These are phyloP conservation scores for Solanum bulbocastanum DNA, from an alignment of 257 asterid genomes.

Conservation along the genomic window DNA sequence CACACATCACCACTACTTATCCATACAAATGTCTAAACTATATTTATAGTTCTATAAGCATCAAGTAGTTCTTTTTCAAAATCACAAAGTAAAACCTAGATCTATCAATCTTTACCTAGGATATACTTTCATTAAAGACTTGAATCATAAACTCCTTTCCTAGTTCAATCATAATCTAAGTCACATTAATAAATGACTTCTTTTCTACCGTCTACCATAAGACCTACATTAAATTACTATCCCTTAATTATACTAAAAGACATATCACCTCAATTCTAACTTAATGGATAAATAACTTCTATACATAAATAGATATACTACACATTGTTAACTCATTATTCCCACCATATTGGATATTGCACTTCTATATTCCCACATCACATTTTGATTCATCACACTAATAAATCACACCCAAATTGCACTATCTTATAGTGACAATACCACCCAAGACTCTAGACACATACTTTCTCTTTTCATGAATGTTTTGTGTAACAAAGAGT, in stretches of 20 bases:
- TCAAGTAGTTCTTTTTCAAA: neutral
- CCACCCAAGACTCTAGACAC: neutral
- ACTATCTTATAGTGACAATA: neutral
- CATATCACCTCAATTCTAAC: neutral
- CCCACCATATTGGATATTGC: neutral
- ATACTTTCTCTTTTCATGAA: neutral
- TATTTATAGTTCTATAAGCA: neutral
- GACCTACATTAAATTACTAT: neutral
- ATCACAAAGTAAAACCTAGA: neutral
- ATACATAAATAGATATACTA: too few relatives aligned
- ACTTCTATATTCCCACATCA: neutral
- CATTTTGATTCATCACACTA: neutral
- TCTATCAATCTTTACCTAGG: neutral
- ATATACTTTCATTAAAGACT: neutral
- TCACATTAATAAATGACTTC: neutral
- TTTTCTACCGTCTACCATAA: neutral
- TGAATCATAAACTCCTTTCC: neutral
- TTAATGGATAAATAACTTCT: neutral
- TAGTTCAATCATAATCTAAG: neutral
- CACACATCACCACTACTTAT: neutral
- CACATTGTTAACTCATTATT: neutral
- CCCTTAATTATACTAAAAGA: neutral
- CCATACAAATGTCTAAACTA: too few relatives aligned
- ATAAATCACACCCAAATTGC: neutral
- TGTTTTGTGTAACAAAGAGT: neutral